Evolutionary conservation across 2,329 filamentous ascomycete genomes (phyloP), one percentile per base, ranked within the genome.

Genomic region (Monosporascus cannonballus): DNA sequence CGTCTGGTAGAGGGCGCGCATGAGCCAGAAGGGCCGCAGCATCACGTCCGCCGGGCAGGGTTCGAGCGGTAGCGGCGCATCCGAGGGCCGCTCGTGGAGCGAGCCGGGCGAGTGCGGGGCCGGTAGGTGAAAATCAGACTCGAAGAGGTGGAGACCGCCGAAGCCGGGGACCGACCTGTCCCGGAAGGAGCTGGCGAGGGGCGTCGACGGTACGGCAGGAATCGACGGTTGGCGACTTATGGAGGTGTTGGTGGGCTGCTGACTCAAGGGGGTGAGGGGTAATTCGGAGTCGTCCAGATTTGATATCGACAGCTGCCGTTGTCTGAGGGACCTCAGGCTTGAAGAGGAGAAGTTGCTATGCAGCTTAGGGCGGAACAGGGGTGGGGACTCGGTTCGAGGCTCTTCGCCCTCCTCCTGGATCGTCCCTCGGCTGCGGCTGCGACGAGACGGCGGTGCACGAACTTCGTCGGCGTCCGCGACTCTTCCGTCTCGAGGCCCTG

Each of bases 1-100:
- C 0, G 92, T 96, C 68, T 96, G 90, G 66, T 94, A 96, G 25
- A 99, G 78, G 56, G 89, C 92, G 51, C 94, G 85, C 90, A 99
- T 96, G 45, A 99, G 77, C 94, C 94, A 99, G 70, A 96, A 99
- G 2, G 94, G 95, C 20, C 94, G 85, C n/a, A 97, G 78, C 63
- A 96, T 79, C 54, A 87, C 86, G 41, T 95, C 90, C 37, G 87
- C 89, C 1, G 94, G 94, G 67, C 95, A 99, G 3, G 94, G 89
- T 65, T 99, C 94, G 5, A 99, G 78, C 0, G 90, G 83, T 22
- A 86, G 79, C 14, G 92, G 92, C 1, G 84, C 81, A 59, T 90
- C 85, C 0, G 75, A 64, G 14, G 77, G 75, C n/a, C 80, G 68
- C 3, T 79, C 75, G 52, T 86, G 85, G 3, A 86, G 83, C n/a